Percentiles rank a stretch among this genome's conserved stretches.
phyloP scores from a whole-genome alignment of 1,284 basidiomycete species.

The Ceratobasidium sp. region DNA sequence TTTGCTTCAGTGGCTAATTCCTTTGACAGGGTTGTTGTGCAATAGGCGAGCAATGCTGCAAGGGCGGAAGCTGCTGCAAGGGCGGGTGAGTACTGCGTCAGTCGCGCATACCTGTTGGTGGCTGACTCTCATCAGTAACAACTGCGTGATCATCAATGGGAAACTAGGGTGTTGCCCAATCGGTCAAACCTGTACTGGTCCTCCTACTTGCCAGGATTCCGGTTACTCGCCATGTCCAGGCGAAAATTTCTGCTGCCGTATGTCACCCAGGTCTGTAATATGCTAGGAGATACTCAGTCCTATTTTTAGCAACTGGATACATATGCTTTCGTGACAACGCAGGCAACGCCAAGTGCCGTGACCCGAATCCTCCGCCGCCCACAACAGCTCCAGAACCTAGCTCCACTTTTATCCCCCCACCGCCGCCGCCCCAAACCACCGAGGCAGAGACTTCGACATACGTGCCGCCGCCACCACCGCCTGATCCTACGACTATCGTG shows the following conservation, averaged over 20 bases:
- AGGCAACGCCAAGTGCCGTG: slow-evolving; percentile 8
- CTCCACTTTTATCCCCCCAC: background rate
- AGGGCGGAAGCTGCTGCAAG: slow-evolving; percentile 21
- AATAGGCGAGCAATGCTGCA: slow-evolving; percentile 18
- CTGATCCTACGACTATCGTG: background rate
- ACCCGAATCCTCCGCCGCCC: too few relatives aligned
- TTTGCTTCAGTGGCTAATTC: background rate
- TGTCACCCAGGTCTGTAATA: background rate
- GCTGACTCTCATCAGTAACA: slow-evolving; percentile 1
- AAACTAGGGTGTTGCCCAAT: slow-evolving; percentile 31
- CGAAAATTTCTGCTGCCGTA: slow-evolving; percentile 33
- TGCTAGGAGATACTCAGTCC: background rate
- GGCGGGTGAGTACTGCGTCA: background rate
- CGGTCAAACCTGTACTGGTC: slow-evolving; percentile 8
- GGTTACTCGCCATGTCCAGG: slow-evolving; percentile 5
- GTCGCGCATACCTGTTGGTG: background rate
- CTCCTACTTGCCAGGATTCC: slow-evolving; percentile 1
- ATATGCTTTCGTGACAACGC: background rate
- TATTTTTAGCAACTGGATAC: slow-evolving; percentile 25
- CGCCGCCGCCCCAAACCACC: background rate
- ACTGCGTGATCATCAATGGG: slow-evolving; percentile 31
- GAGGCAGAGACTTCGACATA: background rate
- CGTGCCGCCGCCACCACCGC: background rate
- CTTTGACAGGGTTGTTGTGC: slow-evolving; percentile 27
- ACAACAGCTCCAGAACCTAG: background rate